Evolutionary conservation across 2,329 filamentous ascomycete species (phyloP).

Genomic region (Amauroascus niger): DNA sequence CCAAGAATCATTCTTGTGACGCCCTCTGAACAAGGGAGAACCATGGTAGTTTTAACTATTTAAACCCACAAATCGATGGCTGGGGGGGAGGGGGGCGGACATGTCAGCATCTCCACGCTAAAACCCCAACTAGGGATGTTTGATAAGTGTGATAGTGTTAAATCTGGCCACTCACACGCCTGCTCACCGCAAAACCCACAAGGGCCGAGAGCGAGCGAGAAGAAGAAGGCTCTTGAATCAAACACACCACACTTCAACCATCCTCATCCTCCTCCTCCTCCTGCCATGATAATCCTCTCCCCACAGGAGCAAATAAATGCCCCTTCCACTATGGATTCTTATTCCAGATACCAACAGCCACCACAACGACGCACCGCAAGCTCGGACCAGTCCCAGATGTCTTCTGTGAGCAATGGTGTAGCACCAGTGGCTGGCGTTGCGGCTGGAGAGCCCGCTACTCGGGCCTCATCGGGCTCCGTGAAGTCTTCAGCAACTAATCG

Average conservation of each 20-base stretch:
- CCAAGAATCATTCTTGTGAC: too few relatives aligned
- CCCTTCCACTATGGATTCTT: constrained; percentile 3
- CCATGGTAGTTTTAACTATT: too few relatives aligned
- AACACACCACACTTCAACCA: background rate
- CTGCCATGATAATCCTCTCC: background rate
- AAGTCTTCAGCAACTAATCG: constrained; percentile 43
- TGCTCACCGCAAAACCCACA: background rate
- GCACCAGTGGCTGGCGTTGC: constrained; percentile 32
- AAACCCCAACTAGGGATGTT: constrained; percentile 8
- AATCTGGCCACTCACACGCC: constrained; percentile 8
- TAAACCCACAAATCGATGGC: background rate
- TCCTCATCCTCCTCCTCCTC: background rate
- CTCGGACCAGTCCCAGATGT: constrained; percentile 48
- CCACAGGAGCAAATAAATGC: background rate
- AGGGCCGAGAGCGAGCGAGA: background rate
- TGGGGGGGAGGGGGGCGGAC: too few relatives aligned
- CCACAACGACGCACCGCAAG: constrained; percentile 56
- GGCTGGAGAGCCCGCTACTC: constrained; percentile 41
- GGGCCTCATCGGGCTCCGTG: constrained; percentile 56
- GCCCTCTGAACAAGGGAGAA: too few relatives aligned
- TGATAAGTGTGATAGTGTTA: constrained; percentile 5
- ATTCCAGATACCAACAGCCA: constrained; percentile 26
- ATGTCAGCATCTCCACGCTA: background rate
- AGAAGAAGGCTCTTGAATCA: background rate
- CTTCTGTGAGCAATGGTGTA: constrained; percentile 31